Evolutionary conservation across 345 rosid species (phyloP).

Genomic region (Moricandia moricandioides): DNA sequence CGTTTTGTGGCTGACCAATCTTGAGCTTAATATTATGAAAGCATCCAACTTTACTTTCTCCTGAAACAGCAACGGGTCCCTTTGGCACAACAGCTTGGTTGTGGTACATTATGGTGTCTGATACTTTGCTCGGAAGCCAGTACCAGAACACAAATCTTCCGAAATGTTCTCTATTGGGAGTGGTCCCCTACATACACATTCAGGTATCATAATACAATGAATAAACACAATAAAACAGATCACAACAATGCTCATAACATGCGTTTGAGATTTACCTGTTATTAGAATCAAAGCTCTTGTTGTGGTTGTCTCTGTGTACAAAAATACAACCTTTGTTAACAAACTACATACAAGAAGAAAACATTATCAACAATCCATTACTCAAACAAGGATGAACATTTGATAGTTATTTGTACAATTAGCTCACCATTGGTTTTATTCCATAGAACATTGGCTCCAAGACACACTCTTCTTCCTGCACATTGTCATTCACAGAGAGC

Average conservation of each 20-base stretch:
- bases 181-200: slow-evolving; percentile 63
- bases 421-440: slow-evolving; percentile 64
- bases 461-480: slow-evolving; percentile 65
- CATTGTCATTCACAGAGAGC: slow-evolving; percentile 64
- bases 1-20: too few relatives aligned
- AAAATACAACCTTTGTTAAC: slow-evolving; percentile 82
- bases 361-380: background rate
- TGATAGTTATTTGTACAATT: background rate
- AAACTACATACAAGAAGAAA: slow-evolving; percentile 43
- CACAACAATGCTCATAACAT: background rate
- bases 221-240: background rate
- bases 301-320: slow-evolving; percentile 91
- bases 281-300: slow-evolving; percentile 84
- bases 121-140: slow-evolving; percentile 77
- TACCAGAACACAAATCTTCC: slow-evolving; percentile 47
- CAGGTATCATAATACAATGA: background rate
- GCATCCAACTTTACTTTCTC: slow-evolving; percentile 30
- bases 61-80: slow-evolving; percentile 48
- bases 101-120: slow-evolving; percentile 47
- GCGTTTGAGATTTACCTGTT: slow-evolving; percentile 47
- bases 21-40: slow-evolving; percentile 17
- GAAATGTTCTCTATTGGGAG: slow-evolving; percentile 66
- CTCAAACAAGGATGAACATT: background rate
- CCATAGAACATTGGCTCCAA: slow-evolving; percentile 68
- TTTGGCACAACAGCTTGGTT: slow-evolving; percentile 32